These are phyloP conservation scores for Crithidia brevicula DNA, from an alignment of 208 protist genomes.

Conservation along the genomic window DNA sequence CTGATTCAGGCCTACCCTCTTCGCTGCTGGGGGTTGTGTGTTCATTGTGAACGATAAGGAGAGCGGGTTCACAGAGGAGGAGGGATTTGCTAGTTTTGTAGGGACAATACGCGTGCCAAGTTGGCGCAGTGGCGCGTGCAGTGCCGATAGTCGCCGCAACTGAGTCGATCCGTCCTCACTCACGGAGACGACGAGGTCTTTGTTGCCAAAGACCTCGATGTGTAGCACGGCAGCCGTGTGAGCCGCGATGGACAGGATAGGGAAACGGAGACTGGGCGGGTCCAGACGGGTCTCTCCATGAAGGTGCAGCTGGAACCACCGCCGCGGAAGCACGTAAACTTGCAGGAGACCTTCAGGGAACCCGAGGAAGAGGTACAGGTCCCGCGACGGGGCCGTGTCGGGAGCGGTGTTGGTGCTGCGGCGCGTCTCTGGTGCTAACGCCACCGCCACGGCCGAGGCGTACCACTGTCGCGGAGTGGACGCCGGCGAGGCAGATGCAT, in stretches of 20 bases:
- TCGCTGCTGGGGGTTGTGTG: neutral
- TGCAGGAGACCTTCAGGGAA: constrained; percentile 81
- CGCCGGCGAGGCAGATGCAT: neutral
- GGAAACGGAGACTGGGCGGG: constrained; percentile 51
- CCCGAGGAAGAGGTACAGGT: constrained; percentile 65
- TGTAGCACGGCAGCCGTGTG: constrained; percentile 59
- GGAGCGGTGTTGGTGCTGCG: neutral
- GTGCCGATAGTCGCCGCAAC: constrained; percentile 58
- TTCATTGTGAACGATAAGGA: neutral
- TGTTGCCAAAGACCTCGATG: constrained; percentile 52
- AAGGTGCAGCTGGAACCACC: constrained; percentile 69
- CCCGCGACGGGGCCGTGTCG: constrained; percentile 20
- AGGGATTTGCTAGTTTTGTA: neutral
- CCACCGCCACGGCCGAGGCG: constrained; percentile 64
- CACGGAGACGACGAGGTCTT: constrained; percentile 67
- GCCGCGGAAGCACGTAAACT: constrained; percentile 56
- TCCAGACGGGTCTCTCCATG: constrained; percentile 54
- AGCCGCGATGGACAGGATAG: constrained; percentile 41
- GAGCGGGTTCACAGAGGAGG: neutral
- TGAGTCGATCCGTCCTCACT: constrained; percentile 76
- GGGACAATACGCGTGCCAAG: constrained; percentile 45
- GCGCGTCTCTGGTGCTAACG: constrained; percentile 19
- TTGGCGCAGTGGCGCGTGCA: constrained; percentile 63
- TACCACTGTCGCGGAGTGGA: constrained; percentile 49
- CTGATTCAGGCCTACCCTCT: neutral